Conservation (phyloP, 2,329 filamentous ascomycete species). For the Trichoderma sp. region DNA sequence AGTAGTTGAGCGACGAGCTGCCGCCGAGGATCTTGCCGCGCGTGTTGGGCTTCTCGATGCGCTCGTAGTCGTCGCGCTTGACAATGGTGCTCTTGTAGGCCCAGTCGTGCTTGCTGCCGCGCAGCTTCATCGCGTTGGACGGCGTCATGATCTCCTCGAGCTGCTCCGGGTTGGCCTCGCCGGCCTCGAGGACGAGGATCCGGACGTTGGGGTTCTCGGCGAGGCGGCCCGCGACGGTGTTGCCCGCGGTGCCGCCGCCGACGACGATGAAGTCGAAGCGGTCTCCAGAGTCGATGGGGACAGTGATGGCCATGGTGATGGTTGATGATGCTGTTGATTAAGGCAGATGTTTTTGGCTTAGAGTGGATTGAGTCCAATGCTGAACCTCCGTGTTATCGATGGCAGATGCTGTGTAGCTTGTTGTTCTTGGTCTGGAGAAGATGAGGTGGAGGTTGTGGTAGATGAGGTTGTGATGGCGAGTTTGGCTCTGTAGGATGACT, state of each 20-base stretch:
- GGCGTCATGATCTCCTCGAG: slow-evolving; percentile 58
- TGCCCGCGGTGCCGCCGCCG: slow-evolving; percentile 43
- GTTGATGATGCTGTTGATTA: slow-evolving; percentile 32
- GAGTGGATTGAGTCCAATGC: neutral
- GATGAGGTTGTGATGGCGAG: neutral
- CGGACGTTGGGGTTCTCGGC: slow-evolving; percentile 44
- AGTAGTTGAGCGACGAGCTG: slow-evolving; percentile 62
- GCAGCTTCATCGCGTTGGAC: slow-evolving; percentile 54
- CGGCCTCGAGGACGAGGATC: slow-evolving; percentile 53
- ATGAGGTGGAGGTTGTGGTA: neutral
- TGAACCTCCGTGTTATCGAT: neutral
- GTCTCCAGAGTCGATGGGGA: slow-evolving; percentile 23
- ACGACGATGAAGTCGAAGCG: slow-evolving; percentile 41
- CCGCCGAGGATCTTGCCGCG: slow-evolving; percentile 62
- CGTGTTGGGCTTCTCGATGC: slow-evolving; percentile 65
- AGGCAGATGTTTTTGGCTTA: too few species aligned
- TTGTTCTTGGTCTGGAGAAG: neutral
- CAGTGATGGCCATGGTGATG: slow-evolving; percentile 24
- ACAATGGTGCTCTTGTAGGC: slow-evolving; percentile 64
- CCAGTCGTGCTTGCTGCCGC: slow-evolving; percentile 61
- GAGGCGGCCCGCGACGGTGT: slow-evolving; percentile 43
- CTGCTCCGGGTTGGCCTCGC: slow-evolving; percentile 50
- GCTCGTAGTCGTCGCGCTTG: slow-evolving; percentile 59
- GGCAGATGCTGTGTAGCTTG: neutral
- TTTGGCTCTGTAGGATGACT: neutral